Evolutionary conservation across 129 eudicot genomes (phyloP).

Genomic region (Chrysanthemum makinoi): DNA sequence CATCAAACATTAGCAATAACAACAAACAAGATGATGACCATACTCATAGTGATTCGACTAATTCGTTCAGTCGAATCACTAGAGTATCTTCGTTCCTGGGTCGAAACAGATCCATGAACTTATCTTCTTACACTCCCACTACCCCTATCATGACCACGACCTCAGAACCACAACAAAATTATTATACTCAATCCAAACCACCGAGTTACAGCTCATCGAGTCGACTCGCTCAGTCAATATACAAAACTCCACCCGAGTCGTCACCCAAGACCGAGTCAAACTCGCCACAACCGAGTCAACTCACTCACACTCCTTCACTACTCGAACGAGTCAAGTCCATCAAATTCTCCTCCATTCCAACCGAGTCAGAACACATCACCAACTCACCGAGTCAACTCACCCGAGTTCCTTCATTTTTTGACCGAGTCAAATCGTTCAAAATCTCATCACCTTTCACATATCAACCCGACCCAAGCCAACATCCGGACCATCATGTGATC

Average conservation of each 20-base stretch:
- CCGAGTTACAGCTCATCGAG: slow-evolving; percentile 22
- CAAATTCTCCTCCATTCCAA: slow-evolving; percentile 8
- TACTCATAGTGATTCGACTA: not conserved
- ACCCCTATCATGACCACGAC: not conserved
- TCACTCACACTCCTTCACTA: not conserved
- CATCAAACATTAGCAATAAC: slow-evolving; percentile 16
- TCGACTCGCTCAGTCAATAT: slow-evolving; percentile 33
- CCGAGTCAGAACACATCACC: slow-evolving; percentile 20
- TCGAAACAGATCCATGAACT: slow-evolving; percentile 12
- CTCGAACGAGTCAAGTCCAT: slow-evolving; percentile 26
- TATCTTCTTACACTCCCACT: slow-evolving; percentile 17
- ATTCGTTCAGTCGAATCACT: slow-evolving; percentile 9
- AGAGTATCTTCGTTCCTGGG: slow-evolving; percentile 19
- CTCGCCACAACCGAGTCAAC: slow-evolving; percentile 4
- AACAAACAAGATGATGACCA: not conserved
- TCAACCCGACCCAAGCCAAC: not conserved
- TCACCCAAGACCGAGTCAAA: too few relatives aligned
- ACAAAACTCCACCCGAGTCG: not conserved
- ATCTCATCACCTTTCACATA: slow-evolving; percentile 21
- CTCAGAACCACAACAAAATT: slow-evolving; percentile 1
- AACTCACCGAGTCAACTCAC: slow-evolving; percentile 29
- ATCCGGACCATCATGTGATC: slow-evolving; percentile 22
- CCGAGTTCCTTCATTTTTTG: slow-evolving; percentile 33
- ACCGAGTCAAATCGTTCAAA: slow-evolving; percentile 52
- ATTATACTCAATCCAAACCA: not conserved